Base-by-base conservation (phyloP, 192 early-diverging fungal genomes). In the Mortierella claussenii region DNA sequence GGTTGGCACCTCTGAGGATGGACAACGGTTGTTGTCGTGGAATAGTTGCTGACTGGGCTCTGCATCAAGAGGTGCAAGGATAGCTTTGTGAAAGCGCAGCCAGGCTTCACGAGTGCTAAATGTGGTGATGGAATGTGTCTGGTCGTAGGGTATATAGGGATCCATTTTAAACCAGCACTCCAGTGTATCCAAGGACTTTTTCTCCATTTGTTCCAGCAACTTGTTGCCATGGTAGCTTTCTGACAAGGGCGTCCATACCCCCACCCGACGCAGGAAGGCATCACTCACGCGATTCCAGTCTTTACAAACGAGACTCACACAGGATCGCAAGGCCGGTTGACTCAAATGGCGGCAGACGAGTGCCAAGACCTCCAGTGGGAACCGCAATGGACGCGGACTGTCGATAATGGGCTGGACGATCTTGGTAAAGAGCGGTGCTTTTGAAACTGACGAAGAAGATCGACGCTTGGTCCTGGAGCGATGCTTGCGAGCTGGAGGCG, bases 341-440 rank as follows among this genome's bases (percentile, higher is more conserved):
- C 55, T 60, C 6, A 67, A 52, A 36, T 76, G 55, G 0, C 9
- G n/a, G 21, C 73, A 76, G 18, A 76, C 57, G 13, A 62, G 8
- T 43, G 47, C 58, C 2, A 76, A 59, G 36, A 76, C 28, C 47
- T 76, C 73, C n/a, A 60, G 58, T 2, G 73, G 64, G 46, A 76
- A 61, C 37, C 30, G 18, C 18, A 65, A n/a, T n/a, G 69, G 53
- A 2, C 24, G 53, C 10, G 54, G 21, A 23, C n/a, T 32, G 8
- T 52, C 60, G 47, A 60, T 37, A 1, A 47, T 44, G 12, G 68
- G 68, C 10, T 45, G 42, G 26, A 47, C 24, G 12, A 54, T 34
- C 37, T 49, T 58, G 8, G 58, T 69, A 7, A 47, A 37, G 20
- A 26, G 27, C 0, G 46, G 45, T 2, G 18, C n/a, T 32, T 27